Conservation (phyloP, 768 basidiomycete species). For the Hortiboletus flavorubellus region DNA sequence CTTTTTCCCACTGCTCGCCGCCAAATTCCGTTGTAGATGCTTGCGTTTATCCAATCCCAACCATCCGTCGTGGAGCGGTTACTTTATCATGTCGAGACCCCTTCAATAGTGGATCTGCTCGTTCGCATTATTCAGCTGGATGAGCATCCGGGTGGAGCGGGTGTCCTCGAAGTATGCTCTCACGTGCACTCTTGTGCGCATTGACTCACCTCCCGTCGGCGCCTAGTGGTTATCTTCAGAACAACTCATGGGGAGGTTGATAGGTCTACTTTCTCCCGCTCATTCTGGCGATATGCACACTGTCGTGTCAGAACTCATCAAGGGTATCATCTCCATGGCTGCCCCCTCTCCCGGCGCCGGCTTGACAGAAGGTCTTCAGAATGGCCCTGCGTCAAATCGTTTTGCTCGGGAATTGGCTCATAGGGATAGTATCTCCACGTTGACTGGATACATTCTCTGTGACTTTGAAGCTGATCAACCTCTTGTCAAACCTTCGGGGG, state of each 20-base stretch:
- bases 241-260: conserved; percentile 74
- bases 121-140: conserved; percentile 88
- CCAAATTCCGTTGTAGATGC: conserved; percentile 60
- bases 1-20: conserved; percentile 19
- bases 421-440: conserved; percentile 61
- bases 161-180: conserved; percentile 81
- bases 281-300: conserved; percentile 75
- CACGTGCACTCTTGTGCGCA: conserved; percentile 29
- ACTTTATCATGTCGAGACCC: conserved; percentile 80
- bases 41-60: conserved; percentile 84
- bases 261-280: conserved; percentile 78
- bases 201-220: conserved; percentile 27
- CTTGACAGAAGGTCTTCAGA: conserved; percentile 65
- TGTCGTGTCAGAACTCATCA: conserved; percentile 87
- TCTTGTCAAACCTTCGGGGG: conserved; percentile 16
- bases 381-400: conserved; percentile 74
- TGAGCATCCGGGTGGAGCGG: conserved; percentile 74
- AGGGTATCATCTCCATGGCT: conserved; percentile 92
- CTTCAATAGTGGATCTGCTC: conserved; percentile 88
- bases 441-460: conserved; percentile 74
- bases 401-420: conserved; percentile 88
- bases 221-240: conserved; percentile 84
- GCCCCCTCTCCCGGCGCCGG: conserved; percentile 80
- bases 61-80: conserved; percentile 79
- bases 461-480: conserved; percentile 42